Conservation (phyloP, 2,329 filamentous ascomycete species). For the Aureobasidium musti region DNA sequence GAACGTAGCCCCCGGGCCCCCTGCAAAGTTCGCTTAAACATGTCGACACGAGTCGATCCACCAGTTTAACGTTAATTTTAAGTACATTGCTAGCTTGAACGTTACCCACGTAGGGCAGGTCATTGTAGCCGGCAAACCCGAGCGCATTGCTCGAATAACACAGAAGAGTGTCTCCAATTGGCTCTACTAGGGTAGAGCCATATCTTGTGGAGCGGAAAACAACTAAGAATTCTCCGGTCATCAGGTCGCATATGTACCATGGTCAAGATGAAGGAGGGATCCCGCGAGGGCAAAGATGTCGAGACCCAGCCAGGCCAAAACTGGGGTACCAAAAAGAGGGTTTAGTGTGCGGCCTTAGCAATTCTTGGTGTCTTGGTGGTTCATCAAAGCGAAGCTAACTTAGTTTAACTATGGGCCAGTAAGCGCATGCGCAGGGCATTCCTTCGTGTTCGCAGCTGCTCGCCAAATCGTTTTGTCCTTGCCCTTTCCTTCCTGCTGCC, state of each 20-base stretch:
- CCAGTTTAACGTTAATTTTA: conserved; percentile 18
- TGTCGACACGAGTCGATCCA: conserved; percentile 14
- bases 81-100: conserved; percentile 10
- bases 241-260: no score
- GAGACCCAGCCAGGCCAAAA: conserved; percentile 4
- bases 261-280: background rate
- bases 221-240: background rate
- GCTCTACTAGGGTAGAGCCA: no score
- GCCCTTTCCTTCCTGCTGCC: background rate
- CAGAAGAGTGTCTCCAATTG: background rate
- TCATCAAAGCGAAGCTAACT: conserved; percentile 17
- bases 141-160: background rate
- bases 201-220: background rate
- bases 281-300: background rate
- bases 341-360: conserved; percentile 17
- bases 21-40: background rate
- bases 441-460: conserved; percentile 11
- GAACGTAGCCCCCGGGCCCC: background rate
- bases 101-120: conserved; percentile 3
- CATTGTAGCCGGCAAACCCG: background rate
- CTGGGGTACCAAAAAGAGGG: conserved; percentile 9
- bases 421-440: conserved; percentile 23
- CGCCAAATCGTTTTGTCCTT: conserved; percentile 11
- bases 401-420: conserved; percentile 2
- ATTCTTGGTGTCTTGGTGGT: conserved; percentile 18